phyloP scores from a whole-genome alignment of 2,329 filamentous ascomycete genomes.

The Ophiostoma quercus region DNA sequence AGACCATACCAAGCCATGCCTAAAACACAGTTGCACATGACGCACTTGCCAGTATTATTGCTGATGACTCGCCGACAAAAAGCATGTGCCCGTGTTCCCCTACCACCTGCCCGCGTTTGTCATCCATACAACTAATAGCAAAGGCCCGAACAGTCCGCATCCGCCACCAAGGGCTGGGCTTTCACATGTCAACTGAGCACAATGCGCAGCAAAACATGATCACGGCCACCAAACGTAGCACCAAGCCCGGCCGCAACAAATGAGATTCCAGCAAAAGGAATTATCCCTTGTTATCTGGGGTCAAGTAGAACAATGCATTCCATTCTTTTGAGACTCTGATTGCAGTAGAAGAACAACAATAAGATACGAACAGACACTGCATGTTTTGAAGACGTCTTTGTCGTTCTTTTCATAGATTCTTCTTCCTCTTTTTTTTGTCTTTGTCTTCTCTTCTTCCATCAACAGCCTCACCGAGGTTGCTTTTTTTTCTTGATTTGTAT shows the following conservation, averaged over 20 bases:
- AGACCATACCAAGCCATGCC: neutral
- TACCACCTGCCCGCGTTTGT: neutral
- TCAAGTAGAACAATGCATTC: neutral
- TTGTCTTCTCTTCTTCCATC: neutral
- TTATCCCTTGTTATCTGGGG: neutral
- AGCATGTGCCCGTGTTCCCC: neutral
- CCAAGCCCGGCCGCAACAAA: neutral
- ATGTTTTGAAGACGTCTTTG: conserved; percentile 8
- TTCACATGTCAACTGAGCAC: conserved; percentile 10
- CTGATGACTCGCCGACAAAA: neutral
- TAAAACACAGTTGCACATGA: neutral
- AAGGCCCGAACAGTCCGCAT: conserved; percentile 1
- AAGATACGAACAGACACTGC: neutral
- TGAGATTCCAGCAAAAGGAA: neutral
- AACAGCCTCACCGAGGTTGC: neutral
- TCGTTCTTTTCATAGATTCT: neutral
- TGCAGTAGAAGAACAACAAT: conserved; percentile 1
- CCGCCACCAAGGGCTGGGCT: conserved; percentile 5
- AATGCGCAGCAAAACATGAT: neutral
- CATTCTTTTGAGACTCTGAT: neutral
- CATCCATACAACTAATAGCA: neutral
- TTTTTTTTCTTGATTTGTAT: neutral
- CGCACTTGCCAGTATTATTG: neutral
- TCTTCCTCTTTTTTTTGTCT: neutral
- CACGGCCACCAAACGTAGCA: neutral